Conservation (phyloP, 352 stramenopile genomes). For the Salisapilia sapeloensis region DNA sequence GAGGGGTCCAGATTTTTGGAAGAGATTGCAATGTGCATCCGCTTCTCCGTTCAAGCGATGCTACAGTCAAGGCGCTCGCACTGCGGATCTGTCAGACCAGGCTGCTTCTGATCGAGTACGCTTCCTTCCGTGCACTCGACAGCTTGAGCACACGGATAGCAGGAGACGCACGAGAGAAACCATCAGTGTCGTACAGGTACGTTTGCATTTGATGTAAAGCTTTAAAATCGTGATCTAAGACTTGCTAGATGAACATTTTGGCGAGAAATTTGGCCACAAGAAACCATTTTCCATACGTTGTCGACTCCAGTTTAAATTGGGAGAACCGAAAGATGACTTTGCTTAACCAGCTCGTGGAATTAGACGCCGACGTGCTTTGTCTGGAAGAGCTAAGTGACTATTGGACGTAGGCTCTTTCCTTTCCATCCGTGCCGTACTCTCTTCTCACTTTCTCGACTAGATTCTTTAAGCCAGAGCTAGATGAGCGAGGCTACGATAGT, state of each 20-base stretch:
- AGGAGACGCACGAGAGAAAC: slow-evolving; percentile 27
- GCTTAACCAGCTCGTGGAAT: slow-evolving; percentile 46
- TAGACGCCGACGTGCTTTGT: slow-evolving; percentile 70
- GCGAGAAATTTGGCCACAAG: slow-evolving; percentile 71
- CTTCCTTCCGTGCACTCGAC: slow-evolving; percentile 26
- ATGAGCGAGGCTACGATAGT: slow-evolving; percentile 64
- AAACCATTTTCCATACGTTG: slow-evolving; percentile 78
- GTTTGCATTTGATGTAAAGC: slow-evolving; percentile 1
- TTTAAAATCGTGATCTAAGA: background rate
- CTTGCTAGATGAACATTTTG: slow-evolving; percentile 57
- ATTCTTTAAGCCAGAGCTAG: slow-evolving; percentile 66
- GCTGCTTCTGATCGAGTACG: slow-evolving; percentile 1
- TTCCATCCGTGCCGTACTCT: background rate
- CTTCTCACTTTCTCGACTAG: slow-evolving; percentile 7
- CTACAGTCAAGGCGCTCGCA: background rate
- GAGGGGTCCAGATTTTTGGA: slow-evolving; percentile 31
- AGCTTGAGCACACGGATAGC: slow-evolving; percentile 15
- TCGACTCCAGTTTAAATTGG: slow-evolving; percentile 68
- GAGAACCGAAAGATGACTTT: slow-evolving; percentile 65
- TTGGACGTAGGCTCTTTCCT: slow-evolving; percentile 42
- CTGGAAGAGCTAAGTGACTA: slow-evolving; percentile 81
- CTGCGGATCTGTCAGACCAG: background rate
- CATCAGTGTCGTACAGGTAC: slow-evolving; percentile 62
- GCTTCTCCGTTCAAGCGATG: background rate
- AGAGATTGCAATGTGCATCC: slow-evolving; percentile 14